Evolutionary conservation across 345 rosid genomes (phyloP).

Genomic region (Noccaea bulbosa): DNA sequence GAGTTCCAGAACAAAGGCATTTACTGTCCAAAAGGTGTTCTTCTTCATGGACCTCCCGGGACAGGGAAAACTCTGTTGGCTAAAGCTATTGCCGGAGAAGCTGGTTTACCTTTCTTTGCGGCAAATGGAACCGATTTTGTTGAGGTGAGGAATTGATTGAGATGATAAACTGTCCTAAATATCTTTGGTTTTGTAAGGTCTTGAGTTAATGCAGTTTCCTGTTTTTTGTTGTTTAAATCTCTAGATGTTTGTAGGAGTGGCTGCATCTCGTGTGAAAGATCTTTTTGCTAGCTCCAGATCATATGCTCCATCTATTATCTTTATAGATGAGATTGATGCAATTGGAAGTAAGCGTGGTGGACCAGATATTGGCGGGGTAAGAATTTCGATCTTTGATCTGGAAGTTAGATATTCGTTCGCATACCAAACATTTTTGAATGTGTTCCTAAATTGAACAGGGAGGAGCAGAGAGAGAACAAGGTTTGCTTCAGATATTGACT

Average conservation of each 20-base stretch:
- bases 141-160: constrained; percentile 56
- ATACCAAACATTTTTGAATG: background rate
- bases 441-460: constrained; percentile 57
- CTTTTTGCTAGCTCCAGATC: constrained; percentile 93
- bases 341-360: constrained; percentile 98
- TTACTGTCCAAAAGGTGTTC: constrained; percentile 97
- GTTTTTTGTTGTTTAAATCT: constrained; percentile 9
- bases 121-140: constrained; percentile 98
- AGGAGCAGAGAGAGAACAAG: constrained; percentile 99
- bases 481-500: constrained; percentile 93
- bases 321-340: constrained; percentile 98
- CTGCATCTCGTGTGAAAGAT: constrained; percentile 99
- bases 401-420: background rate
- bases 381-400: constrained; percentile 22
- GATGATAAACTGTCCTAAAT: background rate
- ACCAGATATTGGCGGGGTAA: constrained; percentile 98
- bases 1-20: constrained; percentile 92
- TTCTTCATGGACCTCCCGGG: constrained; percentile 97
- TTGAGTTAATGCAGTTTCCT: constrained; percentile 26
- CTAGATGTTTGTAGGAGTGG: constrained; percentile 99
- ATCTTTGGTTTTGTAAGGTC: constrained; percentile 6
- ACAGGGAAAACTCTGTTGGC: constrained; percentile 97
- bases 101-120: constrained; percentile 95
- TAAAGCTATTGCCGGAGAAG: constrained; percentile 99
- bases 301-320: constrained; percentile 89